Base-by-base conservation (phyloP, 306 rosid species). In the Malus orientalis region DNA sequence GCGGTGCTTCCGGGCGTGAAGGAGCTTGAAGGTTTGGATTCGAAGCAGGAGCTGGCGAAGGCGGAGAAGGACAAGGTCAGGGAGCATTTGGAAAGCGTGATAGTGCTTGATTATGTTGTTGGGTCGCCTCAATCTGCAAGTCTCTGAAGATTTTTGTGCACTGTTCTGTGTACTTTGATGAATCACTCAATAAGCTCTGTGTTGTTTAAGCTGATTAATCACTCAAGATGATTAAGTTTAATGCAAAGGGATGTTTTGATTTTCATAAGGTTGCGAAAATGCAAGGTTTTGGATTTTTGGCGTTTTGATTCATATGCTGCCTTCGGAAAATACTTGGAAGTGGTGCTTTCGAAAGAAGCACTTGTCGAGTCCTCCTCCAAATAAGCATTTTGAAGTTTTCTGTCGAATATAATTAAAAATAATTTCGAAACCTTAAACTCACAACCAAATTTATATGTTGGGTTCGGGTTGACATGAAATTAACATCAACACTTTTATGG, bases 31-130 rank as follows among this genome's bases (percentile, higher is more conserved):
- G 90, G 83, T 0, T 73, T 81, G 86, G 90, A 82, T 79, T 87
- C 88, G 3, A 73, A 92, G 53, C 60, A 69, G 45, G 85, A 89
- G 44, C 44, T 85, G 84, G 85, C 80, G 79, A 84, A 80, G 42
- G 7, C 27, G 80, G 84, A 88, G 80, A 92, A 95, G 86, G 92
- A 89, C 42, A 90, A 89, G 86, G 99, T 88, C 62, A 79, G 85
- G 84, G 97, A 86, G 75, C 74, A 74, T 11, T 14, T 95, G 53
- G 96, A 92, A 25, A 82, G 87, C 60, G 92, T 89, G 20, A 54
- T 89, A 19, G 91, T 84, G 3, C 81, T 92, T 69, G 97, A 95
- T 84, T 95, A 85, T 10, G 79, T 87, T 71, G 83, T 90, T 70
- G 87, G 89, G 27, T 67, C 80, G 10, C 82, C 85, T 1, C 83